These are phyloP conservation scores for Biscogniauxia mediterranea DNA, from an alignment of 2,329 filamentous ascomycete genomes.

Conservation along the genomic window DNA sequence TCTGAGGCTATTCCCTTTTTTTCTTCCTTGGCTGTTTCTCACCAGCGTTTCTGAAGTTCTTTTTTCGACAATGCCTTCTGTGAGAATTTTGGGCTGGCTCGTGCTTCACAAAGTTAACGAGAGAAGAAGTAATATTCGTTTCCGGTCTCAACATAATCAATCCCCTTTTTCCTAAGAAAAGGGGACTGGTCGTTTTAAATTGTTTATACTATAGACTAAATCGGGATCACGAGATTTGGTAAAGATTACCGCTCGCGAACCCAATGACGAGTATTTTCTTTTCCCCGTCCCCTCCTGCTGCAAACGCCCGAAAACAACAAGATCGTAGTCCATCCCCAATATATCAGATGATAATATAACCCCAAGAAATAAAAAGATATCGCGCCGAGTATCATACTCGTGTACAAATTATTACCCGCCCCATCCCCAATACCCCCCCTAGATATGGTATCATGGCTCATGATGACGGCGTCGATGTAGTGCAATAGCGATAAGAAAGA, in stretches of 20 bases:
- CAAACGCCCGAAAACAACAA: neutral
- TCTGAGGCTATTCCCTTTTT: no score
- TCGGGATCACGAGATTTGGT: conserved; percentile 1
- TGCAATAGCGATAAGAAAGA: neutral
- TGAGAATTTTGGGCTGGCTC: no score
- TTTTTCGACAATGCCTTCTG: no score
- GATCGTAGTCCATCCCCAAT: neutral
- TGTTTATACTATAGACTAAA: conserved; percentile 22
- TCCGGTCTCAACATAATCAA: conserved; percentile 12
- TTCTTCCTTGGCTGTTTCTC: no score
- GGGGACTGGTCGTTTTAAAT: conserved; percentile 18
- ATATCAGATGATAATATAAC: neutral
- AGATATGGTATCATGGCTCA: neutral
- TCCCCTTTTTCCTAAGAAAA: conserved; percentile 1
- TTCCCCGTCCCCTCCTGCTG: neutral
- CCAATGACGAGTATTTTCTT: neutral
- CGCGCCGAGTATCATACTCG: neutral
- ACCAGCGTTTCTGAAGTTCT: no score
- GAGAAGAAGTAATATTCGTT: neutral
- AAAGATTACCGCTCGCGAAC: neutral
- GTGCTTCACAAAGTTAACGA: neutral
- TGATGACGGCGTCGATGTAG: neutral
- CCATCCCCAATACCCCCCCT: neutral
- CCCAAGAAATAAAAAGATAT: neutral
- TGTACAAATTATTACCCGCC: neutral